Base-by-base conservation (phyloP, 2,329 filamentous ascomycete species). In the Xylaria multiplex region DNA sequence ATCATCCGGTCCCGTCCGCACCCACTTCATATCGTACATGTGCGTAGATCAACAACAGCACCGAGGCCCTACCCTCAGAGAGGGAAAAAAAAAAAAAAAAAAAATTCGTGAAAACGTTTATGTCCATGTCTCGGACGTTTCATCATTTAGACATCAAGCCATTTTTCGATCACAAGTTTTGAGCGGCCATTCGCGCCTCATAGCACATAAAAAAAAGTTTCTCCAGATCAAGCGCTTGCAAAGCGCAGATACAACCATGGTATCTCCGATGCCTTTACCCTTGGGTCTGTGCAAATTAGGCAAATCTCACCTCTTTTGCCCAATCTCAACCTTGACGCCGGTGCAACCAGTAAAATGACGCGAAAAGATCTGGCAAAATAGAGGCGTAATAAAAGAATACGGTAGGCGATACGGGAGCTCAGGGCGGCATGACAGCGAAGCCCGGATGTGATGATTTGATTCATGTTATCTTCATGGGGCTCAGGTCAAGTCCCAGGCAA, bases 21-120 rank as follows among this genome's bases (percentile, higher is more conserved):
- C 19, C 14, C 7, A n/a, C 42, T 50, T 45, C 50, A 50, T 68
- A 68, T 68, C 24, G 50, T 65, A 70, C 63, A 66, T 54, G 43
- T 66, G 58, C 59, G 55, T 59, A 52, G 40, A 59, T 35, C 19
- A 66, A 42, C 55, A 40, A 56, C 9, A 43, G 46, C 32, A n/a
- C 37, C 14, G 27, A 54, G 19, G 54, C 42, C 24, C n/a, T n/a
- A 3, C 57, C 37, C 48, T 42, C 37, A 43, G 30, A 11, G 22
- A 2, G 8, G 11, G 8, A 9, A 8, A 6, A 48, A 48, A n/a
- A 22, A 8, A 6, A 48, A 48, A n/a, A 22, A 58, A 48, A 11
- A 46, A 54, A 53, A 46, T 6, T 46, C 50, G 35, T 52, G 40
- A 45, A 52, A 61, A 19, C 27, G 30, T 50, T 56, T 30, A 46